Evolutionary conservation across 352 stramenopile species (phyloP), one percentile per base, ranked within the genome.

Genomic region (Hyaloperonospora arabidopsidis): DNA sequence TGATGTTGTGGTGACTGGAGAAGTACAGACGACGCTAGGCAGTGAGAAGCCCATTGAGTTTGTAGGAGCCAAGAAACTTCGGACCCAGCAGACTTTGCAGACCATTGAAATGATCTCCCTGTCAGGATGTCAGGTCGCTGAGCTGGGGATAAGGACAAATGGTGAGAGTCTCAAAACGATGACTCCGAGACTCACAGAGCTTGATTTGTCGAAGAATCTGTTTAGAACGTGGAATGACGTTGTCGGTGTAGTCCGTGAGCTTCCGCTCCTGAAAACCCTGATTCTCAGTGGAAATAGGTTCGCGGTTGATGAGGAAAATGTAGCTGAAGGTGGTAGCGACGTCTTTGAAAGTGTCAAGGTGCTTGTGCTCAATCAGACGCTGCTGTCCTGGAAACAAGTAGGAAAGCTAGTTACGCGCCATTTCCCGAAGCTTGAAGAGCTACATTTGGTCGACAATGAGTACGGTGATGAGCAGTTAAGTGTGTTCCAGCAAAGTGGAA

Each of bases 21-120:
- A 79, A 40, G 74, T 90, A n/a, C 71, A 71, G 32, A 87, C 80
- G 28, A 70, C 77, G 25, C 59, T 89, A 39, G 84, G 84, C 8
- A 86, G 72, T 47, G 67, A 79, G 32, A 84, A 85, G 23, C 70
- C 74, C 28, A 93, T 95, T 45, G 76, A 92, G 50, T 66, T 90
- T 32, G 73, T 90, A 0, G 79, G 83, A 11, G 78, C 76, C 22
- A 58, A 86, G 49, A 86, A 87, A 53, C 67, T 89, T 15, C 57
- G 68, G 12, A 75, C 67, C 0, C 70, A 84, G 51, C 76, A 86
- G 49, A 87, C 76, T 14, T 61, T 92, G 35, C 59, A 67, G 22
- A 86, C 66, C 0, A 68, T 95, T 44, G 74, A 83, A 57, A 87
- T 91, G 47, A 82, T 93, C 60, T 89, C 84, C 34, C 57, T 93